Evolutionary conservation across 192 early-diverging fungal species (phyloP), one percentile per base, ranked within the genome.

Genomic region (Umbelopsis sp.): DNA sequence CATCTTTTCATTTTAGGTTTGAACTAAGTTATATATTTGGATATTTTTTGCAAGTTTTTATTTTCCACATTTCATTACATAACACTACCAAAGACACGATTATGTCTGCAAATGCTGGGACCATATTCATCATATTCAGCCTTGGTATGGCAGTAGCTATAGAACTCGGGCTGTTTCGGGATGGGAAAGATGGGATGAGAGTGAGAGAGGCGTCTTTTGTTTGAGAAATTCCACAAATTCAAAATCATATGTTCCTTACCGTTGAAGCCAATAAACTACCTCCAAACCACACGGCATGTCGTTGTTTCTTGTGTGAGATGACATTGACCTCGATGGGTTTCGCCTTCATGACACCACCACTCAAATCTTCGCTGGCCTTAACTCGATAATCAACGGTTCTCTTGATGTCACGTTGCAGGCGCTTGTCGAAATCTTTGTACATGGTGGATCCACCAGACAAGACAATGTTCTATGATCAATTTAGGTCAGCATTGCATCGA

Each of bases 281-380:
- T 71, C 97, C 97, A 78, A 93, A 98, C 97, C 97, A 99, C 21
- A 99, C 97, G n/a, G 97, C 97, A 74, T 99, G 93, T 50, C 97
- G 89, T 80, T 99, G 97, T 81, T 94, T 95, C 89, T 96, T 96
- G 89, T 99, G 96, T n/a, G 90, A 89, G 37, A 99, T 86, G 46
- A 99, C 97, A 72, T 95, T 97, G 51, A 99, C 97, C 33, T 98
- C 96, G 75, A 99, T 94, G 33, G 89, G 88, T 50, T 85, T 91
- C 18, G 92, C 79, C 73, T 76, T 76, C 68, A 88, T 51, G 48
- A 69, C 74, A 55, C 90, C 85, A 53, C 92, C 89, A 78, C 88
- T 92, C 44, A 93, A 82, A 48, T 87, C 85, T 74, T 95, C 93
- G 73, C 91, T 91, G 69, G 76, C 81, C 68, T 84, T 84, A 64